These are phyloP conservation scores for Talaromyces borbonicus DNA, from an alignment of 495 filamentous ascomycete species.

Conservation along the genomic window DNA sequence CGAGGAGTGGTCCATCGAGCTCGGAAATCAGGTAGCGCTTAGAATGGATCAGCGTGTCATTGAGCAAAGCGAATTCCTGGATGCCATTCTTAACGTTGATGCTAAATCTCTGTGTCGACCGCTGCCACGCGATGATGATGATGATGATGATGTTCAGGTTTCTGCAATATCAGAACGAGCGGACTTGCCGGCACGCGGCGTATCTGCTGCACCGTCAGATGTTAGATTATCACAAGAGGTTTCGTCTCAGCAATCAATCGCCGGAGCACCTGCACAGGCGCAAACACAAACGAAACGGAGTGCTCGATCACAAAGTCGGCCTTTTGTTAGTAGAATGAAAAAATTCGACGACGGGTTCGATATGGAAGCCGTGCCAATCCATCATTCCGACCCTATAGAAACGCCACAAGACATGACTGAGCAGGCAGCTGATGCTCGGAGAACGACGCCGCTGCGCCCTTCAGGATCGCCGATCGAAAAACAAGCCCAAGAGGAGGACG, in stretches of 20 bases:
- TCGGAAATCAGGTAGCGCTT: conserved; percentile 56
- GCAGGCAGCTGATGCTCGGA: conserved; percentile 5
- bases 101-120: conserved; percentile 56
- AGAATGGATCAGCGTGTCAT: conserved; percentile 71
- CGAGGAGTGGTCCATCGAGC: conserved; percentile 59
- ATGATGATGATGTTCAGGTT: too few species aligned
- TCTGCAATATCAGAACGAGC: too few species aligned
- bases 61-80: conserved; percentile 86
- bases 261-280: background rate
- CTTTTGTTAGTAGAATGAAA: conserved; percentile 56
- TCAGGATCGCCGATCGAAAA: conserved; percentile 18
- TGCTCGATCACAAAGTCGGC: conserved; percentile 25
- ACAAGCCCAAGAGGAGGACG: conserved; percentile 32
- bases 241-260: background rate
- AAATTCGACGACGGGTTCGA: conserved; percentile 58
- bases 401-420: conserved; percentile 11
- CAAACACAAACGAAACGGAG: conserved; percentile 11
- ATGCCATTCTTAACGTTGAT: conserved; percentile 75
- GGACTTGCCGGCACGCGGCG: too few species aligned
- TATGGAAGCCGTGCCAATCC: conserved; percentile 32
- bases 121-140: conserved; percentile 40
- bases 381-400: conserved; percentile 9
- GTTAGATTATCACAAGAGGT: background rate
- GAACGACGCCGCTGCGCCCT: conserved; percentile 9
- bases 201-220: background rate